Base-by-base conservation (phyloP, 768 basidiomycete genomes). In the Baorangia bicolor region DNA sequence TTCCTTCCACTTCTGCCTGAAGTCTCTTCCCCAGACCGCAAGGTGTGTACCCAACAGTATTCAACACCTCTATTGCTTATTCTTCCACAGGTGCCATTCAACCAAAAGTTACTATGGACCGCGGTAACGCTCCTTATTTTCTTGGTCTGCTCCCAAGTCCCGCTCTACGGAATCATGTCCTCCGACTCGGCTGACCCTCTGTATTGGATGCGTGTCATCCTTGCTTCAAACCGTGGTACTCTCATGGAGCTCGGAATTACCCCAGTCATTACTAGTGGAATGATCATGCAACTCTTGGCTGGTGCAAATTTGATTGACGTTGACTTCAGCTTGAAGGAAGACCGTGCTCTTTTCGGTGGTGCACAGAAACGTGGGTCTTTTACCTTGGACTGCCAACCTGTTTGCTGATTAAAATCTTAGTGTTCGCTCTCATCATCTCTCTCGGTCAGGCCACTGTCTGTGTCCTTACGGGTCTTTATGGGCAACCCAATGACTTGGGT, bases 171-270 rank as follows among this genome's bases (percentile, higher is more conserved):
- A 60, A 98, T 99, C 85, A 96, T 98, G 88, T 97, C 94, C 28
- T 97, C 94, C 56, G 96, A 99, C 81, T 97, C 94, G 63, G 94
- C 94, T 51, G 96, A 99, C 78, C 97, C 97, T 14, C 86, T 99
- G 40, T 98, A 97, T 79, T 98, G 96, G 97, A 94, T 98, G 90
- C 92, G 96, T 75, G 96, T 96, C 78, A 98, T 99, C 76, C 85
- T 99, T 57, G 96, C 97, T 23, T 97, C 94, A 8, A 98, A 98
- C 78, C 85, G 96, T 57, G 97, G 97, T 60, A 98, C 97, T 1
- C 87, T 98, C 58, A 99, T 99, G 97, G 97, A 99, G 75, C 86
- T 99, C 58, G 96, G 97, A 57, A 98, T 98, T 65, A 95, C 87
- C 28, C 97, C 97, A 38, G 97, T 98, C 69, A 85, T 98, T 71